Conservation (phyloP, 371 early-diverging fungal species). For the Apophysomyces variabilis region DNA sequence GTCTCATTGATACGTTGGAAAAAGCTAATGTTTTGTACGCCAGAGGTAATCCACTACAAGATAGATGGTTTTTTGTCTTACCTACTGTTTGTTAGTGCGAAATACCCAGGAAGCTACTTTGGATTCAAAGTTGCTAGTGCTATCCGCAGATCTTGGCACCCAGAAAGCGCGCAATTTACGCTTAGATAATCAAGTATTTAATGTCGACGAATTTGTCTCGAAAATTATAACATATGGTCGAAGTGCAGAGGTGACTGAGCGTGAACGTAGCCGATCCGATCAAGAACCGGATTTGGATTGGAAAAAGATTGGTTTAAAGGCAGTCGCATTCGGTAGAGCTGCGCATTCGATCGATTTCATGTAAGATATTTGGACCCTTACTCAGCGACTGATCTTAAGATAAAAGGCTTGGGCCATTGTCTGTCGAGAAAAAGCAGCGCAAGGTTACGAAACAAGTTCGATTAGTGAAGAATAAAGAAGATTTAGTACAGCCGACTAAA, state of each 20-base stretch:
- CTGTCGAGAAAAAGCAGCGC: constrained; percentile 64
- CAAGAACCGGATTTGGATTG: constrained; percentile 56
- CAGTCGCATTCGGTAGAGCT: constrained; percentile 54
- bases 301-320: constrained; percentile 64
- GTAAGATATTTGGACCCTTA: constrained; percentile 40
- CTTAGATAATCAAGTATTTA: constrained; percentile 71
- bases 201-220: constrained; percentile 72
- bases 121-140: constrained; percentile 77
- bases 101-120: constrained; percentile 88
- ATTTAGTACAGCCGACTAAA: constrained; percentile 42
- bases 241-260: neutral
- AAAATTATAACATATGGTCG: constrained; percentile 58
- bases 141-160: constrained; percentile 76
- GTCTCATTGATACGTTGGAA: constrained; percentile 50
- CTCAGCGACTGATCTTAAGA: neutral
- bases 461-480: constrained; percentile 48
- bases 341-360: constrained; percentile 76
- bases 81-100: constrained; percentile 45
- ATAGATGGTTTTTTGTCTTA: neutral
- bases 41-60: constrained; percentile 31
- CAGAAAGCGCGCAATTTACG: constrained; percentile 79
- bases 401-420: constrained; percentile 69
- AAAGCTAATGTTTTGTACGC: constrained; percentile 63
- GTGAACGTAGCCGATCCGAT: constrained; percentile 11
- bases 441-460: constrained; percentile 33